These are phyloP conservation scores for Asterophora lycoperdoides DNA, from an alignment of 768 basidiomycete species.

Conservation along the genomic window DNA sequence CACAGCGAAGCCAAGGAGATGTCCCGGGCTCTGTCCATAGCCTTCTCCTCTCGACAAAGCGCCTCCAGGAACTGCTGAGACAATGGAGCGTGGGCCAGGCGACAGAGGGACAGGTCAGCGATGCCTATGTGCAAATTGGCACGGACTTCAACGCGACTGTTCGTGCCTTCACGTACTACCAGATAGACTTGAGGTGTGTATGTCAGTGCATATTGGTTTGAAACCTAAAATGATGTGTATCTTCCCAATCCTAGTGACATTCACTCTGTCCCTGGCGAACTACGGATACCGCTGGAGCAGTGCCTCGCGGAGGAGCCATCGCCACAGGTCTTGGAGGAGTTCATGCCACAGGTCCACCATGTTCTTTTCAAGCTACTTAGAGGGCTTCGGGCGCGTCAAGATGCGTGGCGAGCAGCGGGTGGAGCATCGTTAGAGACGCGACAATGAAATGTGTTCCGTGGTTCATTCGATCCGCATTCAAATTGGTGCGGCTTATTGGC, in stretches of 20 bases:
- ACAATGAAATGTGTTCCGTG: too few relatives aligned
- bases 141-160: conserved; percentile 84
- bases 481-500: too few relatives aligned
- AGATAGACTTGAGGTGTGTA: conserved; percentile 65
- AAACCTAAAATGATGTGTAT: neutral
- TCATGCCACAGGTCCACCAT: conserved; percentile 75
- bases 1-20: conserved; percentile 35
- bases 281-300: conserved; percentile 61
- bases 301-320: conserved; percentile 76
- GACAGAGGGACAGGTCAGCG: conserved; percentile 71
- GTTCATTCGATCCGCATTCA: neutral
- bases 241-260: conserved; percentile 46
- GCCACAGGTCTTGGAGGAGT: conserved; percentile 63
- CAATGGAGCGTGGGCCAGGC: conserved; percentile 63
- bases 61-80: conserved; percentile 67
- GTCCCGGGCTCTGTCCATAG: conserved; percentile 58
- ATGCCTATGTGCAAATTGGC: conserved; percentile 85
- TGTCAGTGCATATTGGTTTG: too few relatives aligned
- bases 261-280: conserved; percentile 54
- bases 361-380: conserved; percentile 81
- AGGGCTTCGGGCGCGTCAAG: conserved; percentile 78
- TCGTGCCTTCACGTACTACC: conserved; percentile 65
- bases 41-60: conserved; percentile 79
- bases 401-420: conserved; percentile 32
- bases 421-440: conserved; percentile 2